Base-by-base conservation (phyloP, 2,329 filamentous ascomycete genomes). In the Magnaporthiopsis rhizophila region DNA sequence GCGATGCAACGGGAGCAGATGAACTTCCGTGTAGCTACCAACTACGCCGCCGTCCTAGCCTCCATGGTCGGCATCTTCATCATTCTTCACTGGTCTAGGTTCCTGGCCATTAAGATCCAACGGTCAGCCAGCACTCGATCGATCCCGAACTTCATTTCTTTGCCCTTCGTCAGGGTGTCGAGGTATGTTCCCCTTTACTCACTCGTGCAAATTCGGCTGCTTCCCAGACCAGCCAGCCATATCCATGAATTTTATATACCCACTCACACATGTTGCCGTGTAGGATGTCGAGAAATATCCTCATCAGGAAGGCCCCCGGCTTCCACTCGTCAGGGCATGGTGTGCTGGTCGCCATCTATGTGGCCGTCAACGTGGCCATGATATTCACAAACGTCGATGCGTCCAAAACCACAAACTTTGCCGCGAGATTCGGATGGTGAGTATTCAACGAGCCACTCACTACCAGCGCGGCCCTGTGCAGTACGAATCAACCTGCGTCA, bases 241-340 rank as follows among this genome's bases (percentile, higher is more conserved):
- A 18, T 18, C 28, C 24, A n/a, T 32, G 2, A 30, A 13, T 15
- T 26, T 26, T 26, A 26, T 36, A 24, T 50, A 13, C 12, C 11
- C 26, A 58, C 30, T 30, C 30, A 30, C 30, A 30, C 53, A 53
- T 18, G n/a, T 5, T 21, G 11, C 34, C 13, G 12, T 38, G 7
- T 56, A 38, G 65, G 64, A 67, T 58, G 64, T 63, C 66, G 9
- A 71, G 74, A 36, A 75, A 71, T 21, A 21, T 74, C 3, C 67
- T 75, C 7, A 67, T 75, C 34, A 69, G 72, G 11, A 72, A 70
- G 58, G 66, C 72, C 2, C 71, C 72, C 2, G 72, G 72, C 0
- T 72, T 76, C 65, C 70, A 69, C 38, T 76, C 74, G 3, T 69
- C 71, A 2, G 74, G 74, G 2, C 74, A 76, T 66, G 72, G 70